Conservation (phyloP, 177 flowering plant species). For the Vitis hybrid region DNA sequence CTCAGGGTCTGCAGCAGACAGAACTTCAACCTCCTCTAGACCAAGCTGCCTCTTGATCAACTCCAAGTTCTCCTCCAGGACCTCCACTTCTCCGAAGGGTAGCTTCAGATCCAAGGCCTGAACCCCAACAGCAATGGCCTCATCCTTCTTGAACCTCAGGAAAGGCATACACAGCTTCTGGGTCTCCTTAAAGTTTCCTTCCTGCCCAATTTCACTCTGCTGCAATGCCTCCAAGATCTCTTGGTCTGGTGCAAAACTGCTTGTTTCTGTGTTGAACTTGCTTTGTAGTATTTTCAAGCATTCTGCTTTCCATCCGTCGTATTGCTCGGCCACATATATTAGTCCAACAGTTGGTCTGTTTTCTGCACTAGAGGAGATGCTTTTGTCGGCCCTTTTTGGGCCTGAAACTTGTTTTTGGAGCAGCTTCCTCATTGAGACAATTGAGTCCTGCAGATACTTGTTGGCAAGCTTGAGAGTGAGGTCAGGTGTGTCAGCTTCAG, state of each 20-base stretch:
- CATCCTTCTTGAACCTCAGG: constrained; percentile 81
- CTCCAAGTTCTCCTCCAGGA: constrained; percentile 73
- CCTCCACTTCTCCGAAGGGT: constrained; percentile 83
- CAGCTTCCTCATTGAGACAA: constrained; percentile 71
- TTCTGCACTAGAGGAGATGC: constrained; percentile 27
- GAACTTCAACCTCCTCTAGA: constrained; percentile 66
- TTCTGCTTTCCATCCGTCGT: constrained; percentile 85
- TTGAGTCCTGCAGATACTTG: constrained; percentile 75
- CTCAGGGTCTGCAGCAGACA: constrained; percentile 50
- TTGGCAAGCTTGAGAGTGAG: constrained; percentile 73
- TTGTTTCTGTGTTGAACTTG: constrained; percentile 38
- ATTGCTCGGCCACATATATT: constrained; percentile 76
- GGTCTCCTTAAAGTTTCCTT: constrained; percentile 53
- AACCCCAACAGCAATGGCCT: constrained; percentile 57
- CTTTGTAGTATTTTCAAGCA: constrained; percentile 69
- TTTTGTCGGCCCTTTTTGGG: constrained; percentile 59
- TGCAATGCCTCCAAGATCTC: constrained; percentile 60
- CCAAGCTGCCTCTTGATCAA: constrained; percentile 76
- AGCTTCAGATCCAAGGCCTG: constrained; percentile 76
- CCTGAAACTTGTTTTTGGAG: constrained; percentile 71
- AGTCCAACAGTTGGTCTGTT: constrained; percentile 44
- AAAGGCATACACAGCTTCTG: constrained; percentile 90
- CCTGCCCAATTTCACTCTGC: constrained; percentile 44
- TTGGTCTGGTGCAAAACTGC: constrained; percentile 62
- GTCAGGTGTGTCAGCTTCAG: constrained; percentile 58